Conservation (phyloP, 768 basidiomycete genomes). For the Panus rudis region DNA sequence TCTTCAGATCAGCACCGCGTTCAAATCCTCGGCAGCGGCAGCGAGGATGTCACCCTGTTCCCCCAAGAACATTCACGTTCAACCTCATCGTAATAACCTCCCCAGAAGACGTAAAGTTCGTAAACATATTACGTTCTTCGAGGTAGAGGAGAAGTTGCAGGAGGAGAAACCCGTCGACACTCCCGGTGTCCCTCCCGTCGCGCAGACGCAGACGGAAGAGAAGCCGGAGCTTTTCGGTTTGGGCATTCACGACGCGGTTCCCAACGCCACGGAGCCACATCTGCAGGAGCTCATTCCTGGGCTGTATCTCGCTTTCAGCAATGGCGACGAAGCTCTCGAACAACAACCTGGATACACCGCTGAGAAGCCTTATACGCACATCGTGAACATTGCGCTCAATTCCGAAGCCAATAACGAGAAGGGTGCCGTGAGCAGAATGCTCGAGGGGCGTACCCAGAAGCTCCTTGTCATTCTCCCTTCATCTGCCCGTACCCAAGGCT, state of each 20-base stretch:
- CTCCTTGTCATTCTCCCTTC: slow-evolving; percentile 16
- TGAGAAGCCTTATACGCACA: slow-evolving; percentile 18
- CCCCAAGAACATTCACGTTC: too few species aligned
- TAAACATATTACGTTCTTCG: background rate
- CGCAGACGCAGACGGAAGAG: too few species aligned
- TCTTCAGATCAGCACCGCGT: background rate
- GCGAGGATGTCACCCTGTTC: too few species aligned
- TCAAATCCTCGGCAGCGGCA: slow-evolving; percentile 7
- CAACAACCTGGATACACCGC: slow-evolving; percentile 3
- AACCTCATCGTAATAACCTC: slow-evolving; percentile 19
- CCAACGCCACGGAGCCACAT: slow-evolving; percentile 3
- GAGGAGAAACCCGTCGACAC: slow-evolving; percentile 2
- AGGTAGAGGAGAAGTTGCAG: background rate
- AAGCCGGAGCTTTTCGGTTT: background rate
- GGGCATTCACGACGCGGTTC: slow-evolving; percentile 2
- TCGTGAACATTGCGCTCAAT: slow-evolving; percentile 15
- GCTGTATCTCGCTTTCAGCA: slow-evolving; percentile 18
- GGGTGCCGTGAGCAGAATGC: background rate
- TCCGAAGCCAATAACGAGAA: background rate
- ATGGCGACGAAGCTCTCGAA: slow-evolving; percentile 1
- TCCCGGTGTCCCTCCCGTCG: too few species aligned
- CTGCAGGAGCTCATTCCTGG: slow-evolving; percentile 19
- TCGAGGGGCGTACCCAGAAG: slow-evolving; percentile 8
- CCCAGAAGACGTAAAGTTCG: slow-evolving; percentile 12
- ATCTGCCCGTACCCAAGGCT: slow-evolving; percentile 1